A percentile compares a stretch with the other conserved stretches of the same genome.
These are phyloP conservation scores for Suhomyces anneliseae DNA, from an alignment of 1,139 yeast genomes.

Conservation along the genomic window DNA sequence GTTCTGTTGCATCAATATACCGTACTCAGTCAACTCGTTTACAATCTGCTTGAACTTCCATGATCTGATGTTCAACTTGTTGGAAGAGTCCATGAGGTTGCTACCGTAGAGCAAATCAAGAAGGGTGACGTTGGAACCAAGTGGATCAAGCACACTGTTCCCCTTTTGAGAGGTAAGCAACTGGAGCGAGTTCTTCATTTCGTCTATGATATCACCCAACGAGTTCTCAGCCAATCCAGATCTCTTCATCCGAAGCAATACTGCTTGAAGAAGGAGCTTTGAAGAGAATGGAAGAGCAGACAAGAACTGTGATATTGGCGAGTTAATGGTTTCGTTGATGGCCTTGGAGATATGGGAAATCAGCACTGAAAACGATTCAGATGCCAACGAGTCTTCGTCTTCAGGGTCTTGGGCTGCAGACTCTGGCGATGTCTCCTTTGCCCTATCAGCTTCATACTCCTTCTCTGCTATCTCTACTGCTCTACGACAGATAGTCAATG, in stretches of 20 bases:
- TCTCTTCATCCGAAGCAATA: slow-evolving; percentile 64
- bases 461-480: slow-evolving; percentile 87
- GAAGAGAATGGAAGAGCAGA: slow-evolving; percentile 63
- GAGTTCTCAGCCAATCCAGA: slow-evolving; percentile 71
- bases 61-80: slow-evolving; percentile 32
- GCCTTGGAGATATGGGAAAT: slow-evolving; percentile 45
- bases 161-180: slow-evolving; percentile 27
- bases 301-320: slow-evolving; percentile 66
- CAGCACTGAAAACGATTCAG: slow-evolving; percentile 33
- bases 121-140: slow-evolving; percentile 18
- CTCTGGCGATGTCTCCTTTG: slow-evolving; percentile 11
- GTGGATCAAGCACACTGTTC: slow-evolving; percentile 16
- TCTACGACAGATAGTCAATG: slow-evolving; percentile 81
- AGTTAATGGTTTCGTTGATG: slow-evolving; percentile 72
- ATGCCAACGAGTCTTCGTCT: slow-evolving; percentile 11
- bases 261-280: slow-evolving; percentile 68
- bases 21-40: slow-evolving; percentile 73
- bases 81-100: slow-evolving; percentile 13
- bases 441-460: slow-evolving; percentile 37
- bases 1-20: slow-evolving; percentile 67
- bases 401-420: slow-evolving; percentile 14
- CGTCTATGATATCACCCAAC: slow-evolving; percentile 78
- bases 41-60: slow-evolving; percentile 53
- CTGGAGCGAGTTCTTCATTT: slow-evolving; percentile 49
- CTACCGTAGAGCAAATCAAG: slow-evolving; percentile 33